Percentiles rank a stretch among this genome's conserved stretches.
phyloP scores from a whole-genome alignment of 2,329 filamentous ascomycete species.

The Sarocladiaceae sp. region DNA sequence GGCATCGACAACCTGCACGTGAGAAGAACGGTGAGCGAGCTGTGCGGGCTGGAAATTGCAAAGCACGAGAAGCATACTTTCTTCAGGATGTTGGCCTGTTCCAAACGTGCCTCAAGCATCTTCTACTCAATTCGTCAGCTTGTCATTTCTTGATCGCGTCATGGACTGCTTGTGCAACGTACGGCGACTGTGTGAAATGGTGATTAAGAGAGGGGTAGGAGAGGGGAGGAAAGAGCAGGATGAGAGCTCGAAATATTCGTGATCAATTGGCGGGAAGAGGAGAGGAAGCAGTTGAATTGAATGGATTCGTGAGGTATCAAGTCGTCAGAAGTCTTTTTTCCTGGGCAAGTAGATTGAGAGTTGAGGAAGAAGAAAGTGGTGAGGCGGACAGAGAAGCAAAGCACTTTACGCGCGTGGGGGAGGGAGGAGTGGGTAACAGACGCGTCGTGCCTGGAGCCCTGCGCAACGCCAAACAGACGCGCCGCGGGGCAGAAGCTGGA shows the following conservation, averaged over 20 bases:
- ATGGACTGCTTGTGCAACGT: not conserved
- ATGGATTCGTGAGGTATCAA: not conserved
- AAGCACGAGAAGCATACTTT: conserved; percentile 57
- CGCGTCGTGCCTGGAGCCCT: conserved; percentile 22
- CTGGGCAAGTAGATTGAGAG: not conserved
- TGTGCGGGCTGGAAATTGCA: not conserved
- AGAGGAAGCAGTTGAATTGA: conserved; percentile 1
- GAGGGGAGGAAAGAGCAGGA: not conserved
- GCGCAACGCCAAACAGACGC: conserved; percentile 14
- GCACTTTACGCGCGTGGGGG: conserved; percentile 29
- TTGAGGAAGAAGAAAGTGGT: conserved; percentile 14
- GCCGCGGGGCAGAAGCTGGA: conserved; percentile 15
- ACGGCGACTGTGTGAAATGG: conserved; percentile 7
- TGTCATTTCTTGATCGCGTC: not conserved
- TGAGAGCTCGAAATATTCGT: not conserved
- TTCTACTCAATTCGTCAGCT: conserved; percentile 24
- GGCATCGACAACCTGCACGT: conserved; percentile 83
- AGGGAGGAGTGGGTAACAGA: conserved; percentile 20
- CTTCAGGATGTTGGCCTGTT: conserved; percentile 91
- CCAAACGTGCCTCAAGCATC: conserved; percentile 95
- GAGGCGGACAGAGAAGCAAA: conserved; percentile 17
- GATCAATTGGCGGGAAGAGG: not conserved
- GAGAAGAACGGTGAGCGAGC: conserved; percentile 3
- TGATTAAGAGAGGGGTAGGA: conserved; percentile 6
- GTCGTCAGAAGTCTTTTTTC: not conserved